Evolutionary conservation across 805 yeast species (phyloP), one percentile per base, ranked within the genome.

Genomic region (Zygosaccharomyces bisporus): DNA sequence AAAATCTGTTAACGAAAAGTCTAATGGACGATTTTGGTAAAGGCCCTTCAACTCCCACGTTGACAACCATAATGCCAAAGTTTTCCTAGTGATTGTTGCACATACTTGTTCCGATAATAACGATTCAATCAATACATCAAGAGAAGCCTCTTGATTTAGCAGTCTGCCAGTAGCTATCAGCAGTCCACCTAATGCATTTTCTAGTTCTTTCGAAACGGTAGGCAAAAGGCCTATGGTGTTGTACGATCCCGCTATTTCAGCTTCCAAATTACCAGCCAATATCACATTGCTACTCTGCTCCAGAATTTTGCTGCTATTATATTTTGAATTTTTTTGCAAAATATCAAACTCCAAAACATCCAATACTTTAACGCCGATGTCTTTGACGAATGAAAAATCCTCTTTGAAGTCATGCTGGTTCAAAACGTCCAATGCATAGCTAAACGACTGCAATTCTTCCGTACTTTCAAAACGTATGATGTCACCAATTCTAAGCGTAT

Each of bases 61-160:
- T 0, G 67, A 45, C 3, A 72, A 53, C 79, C 79, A 76, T 13
- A 73, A 44, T 1, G 61, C 51, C 2, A 44, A 31, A 1, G 46
- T 38, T 31, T 46, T 53, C 20, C 38, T 30, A 16, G 41, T 23
- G 19, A 66, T 48, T 0, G 47, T 24, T 6, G 56, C 55, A 23
- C 39, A 29, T 10, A 36, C 14, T 21, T 43, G 44, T 14, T 47
- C 48, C 0, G 62, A 47, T 4, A 65, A 29, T 0, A 61, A 40
- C 2, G 52, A 46, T 16, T 54, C 58, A 16, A 63, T 47, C 4
- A 56, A 17, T 1, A 43, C 44, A 10, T 35, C 43, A 0, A 58
- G 34, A 17, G 19, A 40, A 29, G 14, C 23, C 16, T 44, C 25
- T 10, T 38, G 24, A n/a, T 18, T 3, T 3, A 41, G 35, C 13